A percentile compares a stretch with the other conserved stretches of the same genome.
These are phyloP conservation scores for Calonectria henricotiae DNA, from an alignment of 2,329 filamentous ascomycete genomes.

Conservation along the genomic window DNA sequence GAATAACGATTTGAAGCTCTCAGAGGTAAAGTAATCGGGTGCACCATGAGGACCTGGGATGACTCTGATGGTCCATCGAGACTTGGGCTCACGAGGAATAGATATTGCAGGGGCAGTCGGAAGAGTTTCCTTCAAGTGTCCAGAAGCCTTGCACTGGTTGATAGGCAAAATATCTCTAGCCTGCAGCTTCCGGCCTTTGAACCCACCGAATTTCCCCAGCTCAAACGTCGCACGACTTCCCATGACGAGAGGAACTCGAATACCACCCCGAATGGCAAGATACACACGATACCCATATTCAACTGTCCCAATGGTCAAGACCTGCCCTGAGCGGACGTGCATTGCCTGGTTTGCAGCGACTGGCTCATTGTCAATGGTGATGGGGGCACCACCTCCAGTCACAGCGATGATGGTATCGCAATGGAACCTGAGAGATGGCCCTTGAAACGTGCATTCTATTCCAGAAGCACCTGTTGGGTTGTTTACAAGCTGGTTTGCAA, in stretches of 20 bases:
- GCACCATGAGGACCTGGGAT: slow-evolving; percentile 61
- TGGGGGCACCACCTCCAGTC: slow-evolving; percentile 52
- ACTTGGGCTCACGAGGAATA: slow-evolving; percentile 49
- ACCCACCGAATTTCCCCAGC: slow-evolving; percentile 56
- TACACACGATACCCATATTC: slow-evolving; percentile 57
- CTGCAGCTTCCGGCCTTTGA: slow-evolving; percentile 55
- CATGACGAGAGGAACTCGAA: slow-evolving; percentile 56
- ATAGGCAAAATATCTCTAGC: slow-evolving; percentile 54
- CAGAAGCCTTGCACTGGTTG: neutral
- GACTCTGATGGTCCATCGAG: slow-evolving; percentile 55
- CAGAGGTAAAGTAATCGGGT: slow-evolving; percentile 58
- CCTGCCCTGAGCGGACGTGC: slow-evolving; percentile 50
- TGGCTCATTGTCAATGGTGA: slow-evolving; percentile 50
- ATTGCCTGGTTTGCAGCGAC: slow-evolving; percentile 49
- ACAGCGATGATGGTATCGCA: slow-evolving; percentile 55
- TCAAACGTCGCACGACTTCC: slow-evolving; percentile 56
- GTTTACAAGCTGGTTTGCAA: slow-evolving; percentile 58
- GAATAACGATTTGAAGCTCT: slow-evolving; percentile 55
- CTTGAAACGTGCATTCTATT: slow-evolving; percentile 57
- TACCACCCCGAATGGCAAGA: slow-evolving; percentile 56
- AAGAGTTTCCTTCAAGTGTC: neutral
- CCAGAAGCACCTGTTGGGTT: slow-evolving; percentile 54
- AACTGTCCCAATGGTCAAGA: slow-evolving; percentile 49
- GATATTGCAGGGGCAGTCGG: slow-evolving; percentile 34
- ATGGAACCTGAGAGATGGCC: slow-evolving; percentile 58